phyloP scores from a whole-genome alignment of 768 basidiomycete species.

The Lactifluus hygrophoroides region DNA sequence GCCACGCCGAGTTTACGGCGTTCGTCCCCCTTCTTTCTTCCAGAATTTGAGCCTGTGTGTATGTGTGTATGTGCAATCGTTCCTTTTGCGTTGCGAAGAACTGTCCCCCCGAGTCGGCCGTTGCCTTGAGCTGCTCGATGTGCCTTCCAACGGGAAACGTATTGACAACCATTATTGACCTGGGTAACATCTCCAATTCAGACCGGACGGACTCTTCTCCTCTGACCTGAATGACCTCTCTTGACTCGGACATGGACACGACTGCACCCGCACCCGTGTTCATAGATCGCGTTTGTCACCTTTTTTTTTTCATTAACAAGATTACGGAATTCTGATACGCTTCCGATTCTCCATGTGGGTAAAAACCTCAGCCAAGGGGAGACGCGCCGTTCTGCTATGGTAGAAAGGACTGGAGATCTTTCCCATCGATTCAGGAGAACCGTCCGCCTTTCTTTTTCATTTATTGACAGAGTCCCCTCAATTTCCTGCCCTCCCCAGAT shows the following conservation, averaged over 20 bases:
- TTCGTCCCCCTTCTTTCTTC: slow-evolving; percentile 18
- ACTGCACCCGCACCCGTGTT: not conserved
- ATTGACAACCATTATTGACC: too few species aligned
- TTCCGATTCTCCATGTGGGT: slow-evolving; percentile 20
- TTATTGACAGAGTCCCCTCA: slow-evolving; percentile 18
- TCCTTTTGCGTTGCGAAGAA: slow-evolving; percentile 11
- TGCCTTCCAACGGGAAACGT: not conserved
- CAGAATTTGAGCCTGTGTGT: slow-evolving; percentile 12
- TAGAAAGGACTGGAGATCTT: slow-evolving; percentile 14
- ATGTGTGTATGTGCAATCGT: slow-evolving; percentile 2
- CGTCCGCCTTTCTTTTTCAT: slow-evolving; percentile 12
- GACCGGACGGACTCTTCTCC: too few species aligned
- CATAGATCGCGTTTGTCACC: slow-evolving; percentile 10
- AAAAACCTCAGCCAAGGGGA: slow-evolving; percentile 14
- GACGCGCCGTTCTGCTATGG: too few species aligned
- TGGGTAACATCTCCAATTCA: too few species aligned
- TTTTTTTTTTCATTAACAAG: slow-evolving; percentile 15
- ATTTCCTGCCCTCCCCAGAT: slow-evolving; percentile 14
- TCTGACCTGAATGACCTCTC: too few species aligned
- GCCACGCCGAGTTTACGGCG: slow-evolving; percentile 17
- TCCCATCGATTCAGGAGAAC: slow-evolving; percentile 19
- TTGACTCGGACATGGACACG: too few species aligned
- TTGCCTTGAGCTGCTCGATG: slow-evolving; percentile 1
- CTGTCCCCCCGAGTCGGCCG: slow-evolving; percentile 1
- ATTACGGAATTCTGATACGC: slow-evolving; percentile 21